phyloP scores from a whole-genome alignment of 768 basidiomycete species.

The Amylocystis lapponica region DNA sequence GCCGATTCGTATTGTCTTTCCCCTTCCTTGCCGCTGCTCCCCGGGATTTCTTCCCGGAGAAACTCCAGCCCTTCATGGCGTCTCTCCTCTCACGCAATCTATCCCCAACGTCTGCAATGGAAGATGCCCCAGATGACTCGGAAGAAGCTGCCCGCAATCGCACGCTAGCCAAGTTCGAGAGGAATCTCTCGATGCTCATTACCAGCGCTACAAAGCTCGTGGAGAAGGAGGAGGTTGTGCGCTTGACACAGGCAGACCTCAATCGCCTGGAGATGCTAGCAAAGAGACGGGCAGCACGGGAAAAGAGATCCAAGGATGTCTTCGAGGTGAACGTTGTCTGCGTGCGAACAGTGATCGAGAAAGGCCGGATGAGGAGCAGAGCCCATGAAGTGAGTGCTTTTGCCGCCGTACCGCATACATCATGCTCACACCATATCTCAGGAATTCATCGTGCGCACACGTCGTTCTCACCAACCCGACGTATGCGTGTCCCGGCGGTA shows the following conservation, averaged over 20 bases:
- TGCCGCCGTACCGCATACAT: background rate
- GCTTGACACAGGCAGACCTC: conserved; percentile 81
- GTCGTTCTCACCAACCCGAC: conserved; percentile 64
- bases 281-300: conserved; percentile 50
- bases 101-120: conserved; percentile 52
- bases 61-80: conserved; percentile 91
- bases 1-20: conserved; percentile 90
- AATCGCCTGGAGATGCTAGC: conserved; percentile 71
- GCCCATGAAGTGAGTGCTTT: conserved; percentile 72
- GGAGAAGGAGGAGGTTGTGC: conserved; percentile 85
- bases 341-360: conserved; percentile 78
- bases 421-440: too few species aligned
- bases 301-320: conserved; percentile 40
- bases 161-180: conserved; percentile 73
- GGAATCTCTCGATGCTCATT: conserved; percentile 78
- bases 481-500: conserved; percentile 89
- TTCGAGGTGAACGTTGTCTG: conserved; percentile 93
- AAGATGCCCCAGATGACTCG: conserved; percentile 45
- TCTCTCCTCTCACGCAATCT: conserved; percentile 80
- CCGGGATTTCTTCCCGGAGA: conserved; percentile 86
- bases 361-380: conserved; percentile 78
- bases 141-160: conserved; percentile 60
- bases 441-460: conserved; percentile 95
- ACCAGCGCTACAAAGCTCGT: conserved; percentile 76
- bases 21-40: conserved; percentile 91